phyloP scores from a whole-genome alignment of 2,329 filamentous ascomycete species.

The Calonectria ilicicola region DNA sequence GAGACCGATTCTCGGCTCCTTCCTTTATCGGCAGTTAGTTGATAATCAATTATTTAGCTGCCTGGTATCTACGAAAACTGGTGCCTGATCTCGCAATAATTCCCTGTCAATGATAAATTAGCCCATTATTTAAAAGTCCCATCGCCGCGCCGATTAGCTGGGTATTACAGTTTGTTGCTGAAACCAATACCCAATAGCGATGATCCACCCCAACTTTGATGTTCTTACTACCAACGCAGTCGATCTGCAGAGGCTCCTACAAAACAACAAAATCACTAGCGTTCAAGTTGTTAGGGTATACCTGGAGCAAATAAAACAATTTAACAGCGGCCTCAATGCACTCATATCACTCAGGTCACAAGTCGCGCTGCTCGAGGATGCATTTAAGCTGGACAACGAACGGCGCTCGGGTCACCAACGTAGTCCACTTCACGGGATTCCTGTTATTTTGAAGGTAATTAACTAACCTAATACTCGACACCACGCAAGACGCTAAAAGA shows the following conservation, averaged over 20 bases:
- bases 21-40: too few species aligned
- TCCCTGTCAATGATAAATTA: not conserved
- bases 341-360: constrained; percentile 19
- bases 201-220: not conserved
- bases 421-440: constrained; percentile 33
- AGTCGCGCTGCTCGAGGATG: constrained; percentile 3
- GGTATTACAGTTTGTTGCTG: not conserved
- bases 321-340: constrained; percentile 28
- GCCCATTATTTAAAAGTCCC: not conserved
- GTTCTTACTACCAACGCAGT: constrained; percentile 4
- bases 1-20: too few species aligned
- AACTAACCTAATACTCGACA: not conserved
- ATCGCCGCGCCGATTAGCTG: not conserved
- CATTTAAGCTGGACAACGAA: constrained; percentile 26
- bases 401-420: constrained; percentile 20
- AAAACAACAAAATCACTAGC: constrained; percentile 16
- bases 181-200: not conserved
- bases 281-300: constrained; percentile 26
- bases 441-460: constrained; percentile 28
- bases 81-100: not conserved
- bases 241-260: constrained; percentile 1
- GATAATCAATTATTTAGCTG: too few species aligned
- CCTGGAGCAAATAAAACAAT: constrained; percentile 19
- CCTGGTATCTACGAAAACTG: not conserved
- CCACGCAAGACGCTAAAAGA: not conserved